Percentiles rank a stretch among this genome's conserved stretches.
phyloP scores from a whole-genome alignment of 176 grass and related monocot genomes.

The Pontederia paniculata region DNA sequence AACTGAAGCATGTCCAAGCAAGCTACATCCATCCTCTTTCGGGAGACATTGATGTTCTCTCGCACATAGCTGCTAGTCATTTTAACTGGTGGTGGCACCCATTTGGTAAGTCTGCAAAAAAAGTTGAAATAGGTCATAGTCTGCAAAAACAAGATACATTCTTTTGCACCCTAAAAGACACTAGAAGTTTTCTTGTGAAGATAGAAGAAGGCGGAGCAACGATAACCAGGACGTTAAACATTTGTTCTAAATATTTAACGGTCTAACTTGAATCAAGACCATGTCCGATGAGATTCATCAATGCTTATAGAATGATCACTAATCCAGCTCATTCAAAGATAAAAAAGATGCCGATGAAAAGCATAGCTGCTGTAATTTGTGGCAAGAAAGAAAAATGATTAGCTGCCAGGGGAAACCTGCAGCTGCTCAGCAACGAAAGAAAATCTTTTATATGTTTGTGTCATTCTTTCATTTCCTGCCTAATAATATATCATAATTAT shows the following conservation, averaged over 20 bases:
- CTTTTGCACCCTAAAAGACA: not conserved
- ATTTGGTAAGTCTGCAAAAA: constrained; percentile 58
- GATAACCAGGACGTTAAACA: too few relatives aligned
- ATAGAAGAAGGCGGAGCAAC: not conserved
- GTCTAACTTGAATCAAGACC: too few relatives aligned
- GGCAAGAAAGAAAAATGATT: too few relatives aligned
- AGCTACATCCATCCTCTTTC: constrained; percentile 84
- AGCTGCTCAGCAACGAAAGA: not conserved
- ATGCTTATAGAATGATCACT: too few relatives aligned
- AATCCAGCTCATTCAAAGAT: too few relatives aligned
- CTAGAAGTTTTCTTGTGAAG: not conserved
- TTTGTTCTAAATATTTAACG: too few relatives aligned
- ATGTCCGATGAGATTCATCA: too few relatives aligned
- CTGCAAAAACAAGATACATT: too few relatives aligned
- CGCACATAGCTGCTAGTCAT: constrained; percentile 69
- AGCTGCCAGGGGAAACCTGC: too few relatives aligned
- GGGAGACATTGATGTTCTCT: constrained; percentile 69
- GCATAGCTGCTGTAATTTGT: too few relatives aligned
- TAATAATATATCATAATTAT: not conserved
- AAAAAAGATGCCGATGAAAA: too few relatives aligned
- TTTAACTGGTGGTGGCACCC: constrained; percentile 83
- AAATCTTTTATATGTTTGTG: not conserved
- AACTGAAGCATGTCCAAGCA: constrained; percentile 89
- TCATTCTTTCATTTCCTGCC: not conserved
- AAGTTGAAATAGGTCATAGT: too few relatives aligned